phyloP scores from a whole-genome alignment of 1,139 yeast species.

The Magnusiomyces sp. region DNA sequence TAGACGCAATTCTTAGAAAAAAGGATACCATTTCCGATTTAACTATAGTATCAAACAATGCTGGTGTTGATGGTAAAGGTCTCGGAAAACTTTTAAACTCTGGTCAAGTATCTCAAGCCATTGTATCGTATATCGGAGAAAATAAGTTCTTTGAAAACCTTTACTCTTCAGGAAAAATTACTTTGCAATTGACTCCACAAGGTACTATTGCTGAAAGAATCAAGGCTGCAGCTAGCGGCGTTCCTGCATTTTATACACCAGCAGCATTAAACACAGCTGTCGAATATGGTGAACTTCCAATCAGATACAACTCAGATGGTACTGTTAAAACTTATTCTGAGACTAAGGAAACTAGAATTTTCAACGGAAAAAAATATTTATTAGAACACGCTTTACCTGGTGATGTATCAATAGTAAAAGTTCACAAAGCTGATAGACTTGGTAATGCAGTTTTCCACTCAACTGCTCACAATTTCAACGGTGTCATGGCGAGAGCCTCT shows the following conservation, averaged over 20 bases:
- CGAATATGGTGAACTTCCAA: constrained; percentile 42
- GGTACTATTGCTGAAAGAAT: constrained; percentile 44
- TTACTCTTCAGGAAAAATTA: constrained; percentile 38
- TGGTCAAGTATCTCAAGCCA: constrained; percentile 40
- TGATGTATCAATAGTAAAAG: constrained; percentile 38
- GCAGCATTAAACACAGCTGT: constrained; percentile 45
- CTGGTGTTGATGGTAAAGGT: constrained; percentile 43
- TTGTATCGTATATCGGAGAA: constrained; percentile 42
- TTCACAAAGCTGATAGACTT: constrained; percentile 35
- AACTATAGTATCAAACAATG: constrained; percentile 45
- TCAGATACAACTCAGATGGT: constrained; percentile 33
- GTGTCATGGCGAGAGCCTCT: constrained; percentile 37
- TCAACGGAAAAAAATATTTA: constrained; percentile 34
- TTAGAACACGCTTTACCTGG: constrained; percentile 37
- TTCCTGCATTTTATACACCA: constrained; percentile 44
- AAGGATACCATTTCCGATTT: constrained; percentile 32
- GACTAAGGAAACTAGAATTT: constrained; percentile 35
- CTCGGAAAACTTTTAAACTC: constrained; percentile 36
- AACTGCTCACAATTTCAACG: constrained; percentile 38
- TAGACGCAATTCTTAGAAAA: constrained; percentile 32
- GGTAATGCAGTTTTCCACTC: constrained; percentile 40
- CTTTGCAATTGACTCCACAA: constrained; percentile 43
- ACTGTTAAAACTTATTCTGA: constrained; percentile 31
- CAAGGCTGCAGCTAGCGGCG: constrained; percentile 43
- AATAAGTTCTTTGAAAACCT: constrained; percentile 37